Conservation (phyloP, 257 asterid genomes). For the Echium plantagineum region DNA sequence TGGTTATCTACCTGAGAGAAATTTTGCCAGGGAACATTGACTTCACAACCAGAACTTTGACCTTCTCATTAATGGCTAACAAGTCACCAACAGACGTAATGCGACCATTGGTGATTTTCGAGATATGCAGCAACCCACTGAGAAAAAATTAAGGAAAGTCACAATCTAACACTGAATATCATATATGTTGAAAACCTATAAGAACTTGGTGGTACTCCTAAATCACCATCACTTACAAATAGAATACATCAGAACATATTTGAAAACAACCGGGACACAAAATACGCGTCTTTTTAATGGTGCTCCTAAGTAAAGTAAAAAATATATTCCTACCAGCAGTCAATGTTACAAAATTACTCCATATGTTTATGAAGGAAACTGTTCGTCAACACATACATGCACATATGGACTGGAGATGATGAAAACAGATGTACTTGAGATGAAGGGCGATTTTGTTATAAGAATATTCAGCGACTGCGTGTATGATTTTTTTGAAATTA, state of each 20-base stretch:
- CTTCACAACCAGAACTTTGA: conserved; percentile 74
- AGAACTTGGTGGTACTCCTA: not conserved
- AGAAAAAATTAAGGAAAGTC: conserved; percentile 8
- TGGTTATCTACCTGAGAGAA: conserved; percentile 56
- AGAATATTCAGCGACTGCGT: no score
- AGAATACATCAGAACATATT: not conserved
- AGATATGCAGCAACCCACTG: conserved; percentile 91
- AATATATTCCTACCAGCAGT: no score
- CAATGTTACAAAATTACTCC: no score
- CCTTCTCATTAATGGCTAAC: conserved; percentile 63
- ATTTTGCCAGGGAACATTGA: conserved; percentile 71
- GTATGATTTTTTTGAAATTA: no score
- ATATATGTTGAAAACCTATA: not conserved
- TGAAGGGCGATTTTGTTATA: no score
- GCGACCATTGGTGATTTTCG: conserved; percentile 48
- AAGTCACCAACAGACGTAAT: conserved; percentile 50
- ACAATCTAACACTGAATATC: not conserved
- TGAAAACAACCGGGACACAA: not conserved
- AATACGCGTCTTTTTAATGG: not conserved
- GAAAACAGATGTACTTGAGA: no score
- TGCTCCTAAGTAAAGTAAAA: no score
- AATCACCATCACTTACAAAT: no score
- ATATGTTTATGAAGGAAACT: no score
- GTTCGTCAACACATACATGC: no score
- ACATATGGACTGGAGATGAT: no score